These are phyloP conservation scores for Beta vulgaris DNA, from an alignment of 148 eudicot species.

Conservation along the genomic window DNA sequence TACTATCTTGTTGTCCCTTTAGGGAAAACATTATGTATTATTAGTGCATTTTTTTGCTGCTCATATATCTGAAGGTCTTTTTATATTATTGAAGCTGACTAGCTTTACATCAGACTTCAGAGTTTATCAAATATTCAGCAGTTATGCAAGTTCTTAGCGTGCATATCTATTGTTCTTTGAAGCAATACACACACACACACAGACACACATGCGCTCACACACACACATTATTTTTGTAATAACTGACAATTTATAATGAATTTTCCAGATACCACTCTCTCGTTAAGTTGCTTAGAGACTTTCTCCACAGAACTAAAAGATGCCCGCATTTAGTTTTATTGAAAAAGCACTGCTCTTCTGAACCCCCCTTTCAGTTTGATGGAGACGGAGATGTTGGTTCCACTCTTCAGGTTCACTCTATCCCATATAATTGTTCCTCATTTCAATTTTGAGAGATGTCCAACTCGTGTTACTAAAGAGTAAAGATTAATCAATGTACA, in stretches of 20 bases:
- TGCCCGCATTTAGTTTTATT: conserved; percentile 51
- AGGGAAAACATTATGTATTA: background rate
- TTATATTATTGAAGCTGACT: background rate
- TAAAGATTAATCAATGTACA: background rate
- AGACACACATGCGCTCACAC: too few species aligned
- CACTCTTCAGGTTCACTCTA: conserved; percentile 32
- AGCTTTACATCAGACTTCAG: conserved; percentile 2
- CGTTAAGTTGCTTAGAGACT: conserved; percentile 49
- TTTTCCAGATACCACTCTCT: conserved; percentile 64
- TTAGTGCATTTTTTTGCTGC: background rate
- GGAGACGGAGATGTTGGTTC: conserved; percentile 17
- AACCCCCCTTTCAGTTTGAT: conserved; percentile 28
- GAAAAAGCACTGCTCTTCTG: conserved; percentile 66
- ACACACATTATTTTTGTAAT: too few species aligned
- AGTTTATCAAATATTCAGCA: background rate
- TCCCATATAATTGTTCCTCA: background rate
- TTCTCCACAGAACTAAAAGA: conserved; percentile 44
- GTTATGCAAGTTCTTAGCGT: background rate
- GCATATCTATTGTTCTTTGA: background rate
- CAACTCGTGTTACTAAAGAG: background rate
- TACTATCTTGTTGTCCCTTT: background rate
- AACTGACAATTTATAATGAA: conserved; percentile 3
- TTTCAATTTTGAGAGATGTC: background rate
- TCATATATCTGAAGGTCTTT: background rate
- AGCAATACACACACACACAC: too few species aligned